A percentile compares a stretch with the other conserved stretches of the same genome.
phyloP scores from a whole-genome alignment of 2,329 filamentous ascomycete species.

The Colletotrichum sp. region DNA sequence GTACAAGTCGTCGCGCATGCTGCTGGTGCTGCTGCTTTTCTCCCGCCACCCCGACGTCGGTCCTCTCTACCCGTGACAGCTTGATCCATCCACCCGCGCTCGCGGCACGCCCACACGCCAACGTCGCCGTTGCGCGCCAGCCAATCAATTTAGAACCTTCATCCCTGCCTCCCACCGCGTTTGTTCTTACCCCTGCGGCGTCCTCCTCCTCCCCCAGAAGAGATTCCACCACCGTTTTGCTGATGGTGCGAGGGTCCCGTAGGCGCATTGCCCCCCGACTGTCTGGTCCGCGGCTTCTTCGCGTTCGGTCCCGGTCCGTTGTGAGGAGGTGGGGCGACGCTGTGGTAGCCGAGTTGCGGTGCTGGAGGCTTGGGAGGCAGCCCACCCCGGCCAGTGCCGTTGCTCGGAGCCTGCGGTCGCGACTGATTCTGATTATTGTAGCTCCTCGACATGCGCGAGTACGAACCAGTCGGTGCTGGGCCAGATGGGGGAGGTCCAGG shows the following conservation, averaged over 20 bases:
- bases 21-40: background rate
- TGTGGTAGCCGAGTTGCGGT: conserved; percentile 14
- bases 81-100: background rate
- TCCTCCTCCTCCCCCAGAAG: background rate
- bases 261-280: background rate
- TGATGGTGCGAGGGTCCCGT: background rate
- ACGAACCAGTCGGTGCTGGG: conserved; percentile 27
- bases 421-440: conserved; percentile 10
- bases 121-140: background rate
- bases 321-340: conserved; percentile 7
- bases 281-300: conserved; percentile 12
- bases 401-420: background rate
- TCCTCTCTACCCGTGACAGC: background rate
- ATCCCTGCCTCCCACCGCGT: conserved; percentile 21
- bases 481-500: conserved; percentile 40
- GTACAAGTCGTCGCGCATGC: conserved; percentile 12
- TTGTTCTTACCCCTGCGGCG: conserved; percentile 17
- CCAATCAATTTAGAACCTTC: background rate
- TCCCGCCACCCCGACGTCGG: background rate
- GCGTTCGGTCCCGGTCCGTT: conserved; percentile 11
- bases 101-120: background rate
- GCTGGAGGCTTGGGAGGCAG: conserved; percentile 17
- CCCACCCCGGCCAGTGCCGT: background rate
- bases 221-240: background rate
- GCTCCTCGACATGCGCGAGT: conserved; percentile 19